Conservation (phyloP, 495 filamentous ascomycete genomes). For the Penicillium bialowiezense region DNA sequence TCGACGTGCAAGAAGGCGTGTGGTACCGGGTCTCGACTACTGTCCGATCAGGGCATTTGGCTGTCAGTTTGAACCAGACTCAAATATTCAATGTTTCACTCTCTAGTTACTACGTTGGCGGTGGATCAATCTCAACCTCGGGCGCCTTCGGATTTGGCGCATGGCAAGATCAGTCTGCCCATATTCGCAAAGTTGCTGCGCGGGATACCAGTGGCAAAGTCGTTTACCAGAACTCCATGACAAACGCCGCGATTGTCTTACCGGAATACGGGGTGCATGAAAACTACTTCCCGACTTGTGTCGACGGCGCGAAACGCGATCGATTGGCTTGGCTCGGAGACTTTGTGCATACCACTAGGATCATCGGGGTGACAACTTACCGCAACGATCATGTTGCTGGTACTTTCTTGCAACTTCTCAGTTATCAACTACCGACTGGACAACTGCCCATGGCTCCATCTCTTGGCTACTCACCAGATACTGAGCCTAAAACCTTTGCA, state of each 20-base stretch:
- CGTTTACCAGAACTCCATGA: neutral
- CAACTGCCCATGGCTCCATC: neutral
- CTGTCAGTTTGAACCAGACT: neutral
- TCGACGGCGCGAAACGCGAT: constrained; percentile 3
- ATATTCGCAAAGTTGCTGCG: neutral
- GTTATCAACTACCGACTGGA: constrained; percentile 1
- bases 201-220: neutral
- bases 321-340: constrained; percentile 5
- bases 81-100: neutral
- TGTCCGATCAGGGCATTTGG: neutral
- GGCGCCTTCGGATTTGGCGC: constrained; percentile 6
- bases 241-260: neutral
- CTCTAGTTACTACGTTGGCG: neutral
- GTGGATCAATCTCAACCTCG: neutral
- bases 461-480: constrained; percentile 4
- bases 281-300: neutral
- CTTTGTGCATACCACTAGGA: neutral
- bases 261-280: neutral
- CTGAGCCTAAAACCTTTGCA: neutral
- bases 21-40: neutral
- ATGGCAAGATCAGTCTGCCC: constrained; percentile 2
- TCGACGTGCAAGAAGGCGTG: neutral
- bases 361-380: constrained; percentile 1
- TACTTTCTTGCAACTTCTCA: constrained; percentile 2
- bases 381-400: neutral